Evolutionary conservation across 192 early-diverging fungal species (phyloP).

Genomic region (Diversispora epigaea): DNA sequence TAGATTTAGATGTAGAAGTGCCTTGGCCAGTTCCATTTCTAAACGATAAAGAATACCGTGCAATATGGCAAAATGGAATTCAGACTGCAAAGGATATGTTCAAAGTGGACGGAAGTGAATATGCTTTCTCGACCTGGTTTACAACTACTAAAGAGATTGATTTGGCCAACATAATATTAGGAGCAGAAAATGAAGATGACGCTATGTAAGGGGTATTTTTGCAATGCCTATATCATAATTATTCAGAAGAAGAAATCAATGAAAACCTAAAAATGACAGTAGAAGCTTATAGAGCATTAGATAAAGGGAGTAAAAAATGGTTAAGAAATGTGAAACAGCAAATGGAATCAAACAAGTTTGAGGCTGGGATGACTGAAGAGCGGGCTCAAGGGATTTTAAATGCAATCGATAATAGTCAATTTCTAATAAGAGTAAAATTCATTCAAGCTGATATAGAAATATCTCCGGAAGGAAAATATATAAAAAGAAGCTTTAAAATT

Average conservation of each 20-base stretch:
- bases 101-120: slow-evolving; percentile 21
- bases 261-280: no score
- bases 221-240: slow-evolving; percentile 7
- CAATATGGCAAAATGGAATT: slow-evolving; percentile 23
- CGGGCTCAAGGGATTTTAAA: slow-evolving; percentile 8
- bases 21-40: slow-evolving; percentile 3
- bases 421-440: slow-evolving; percentile 26
- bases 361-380: slow-evolving; percentile 14
- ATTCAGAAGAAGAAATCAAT: no score
- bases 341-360: no score
- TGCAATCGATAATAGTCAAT: slow-evolving; percentile 2
- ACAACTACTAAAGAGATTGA: neutral
- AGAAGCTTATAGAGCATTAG: no score
- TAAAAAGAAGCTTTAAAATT: neutral
- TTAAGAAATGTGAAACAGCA: no score
- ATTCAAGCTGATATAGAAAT: neutral
- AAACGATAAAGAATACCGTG: slow-evolving; percentile 1
- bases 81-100: slow-evolving; percentile 15
- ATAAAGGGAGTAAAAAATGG: no score
- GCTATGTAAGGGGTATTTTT: slow-evolving; percentile 3
- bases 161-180: slow-evolving; percentile 12
- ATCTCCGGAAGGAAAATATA: neutral
- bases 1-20: slow-evolving; percentile 20
- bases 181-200: slow-evolving; percentile 15
- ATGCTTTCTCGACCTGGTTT: slow-evolving; percentile 19